Conservation (phyloP, 2,329 filamentous ascomycete genomes). For the Hypocreales sp. region DNA sequence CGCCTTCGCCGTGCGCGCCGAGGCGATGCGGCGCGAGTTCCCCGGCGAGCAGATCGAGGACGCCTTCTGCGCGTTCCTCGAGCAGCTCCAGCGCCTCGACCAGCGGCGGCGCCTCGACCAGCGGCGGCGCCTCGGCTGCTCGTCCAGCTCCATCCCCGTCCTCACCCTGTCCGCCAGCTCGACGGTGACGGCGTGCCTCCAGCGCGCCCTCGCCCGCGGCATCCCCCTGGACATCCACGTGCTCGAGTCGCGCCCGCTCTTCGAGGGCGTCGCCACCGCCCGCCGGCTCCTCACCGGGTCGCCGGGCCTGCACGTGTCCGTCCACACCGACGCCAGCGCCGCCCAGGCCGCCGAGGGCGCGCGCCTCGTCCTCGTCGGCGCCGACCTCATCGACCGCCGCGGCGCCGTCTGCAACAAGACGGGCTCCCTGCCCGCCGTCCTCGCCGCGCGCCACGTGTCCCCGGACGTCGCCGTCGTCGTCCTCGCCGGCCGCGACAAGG, state of each 20-base stretch:
- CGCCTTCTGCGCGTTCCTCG: constrained; percentile 19
- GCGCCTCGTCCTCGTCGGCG: constrained; percentile 46
- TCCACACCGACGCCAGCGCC: constrained; percentile 45
- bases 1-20: constrained; percentile 7
- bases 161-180: constrained; percentile 49
- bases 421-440: constrained; percentile 42
- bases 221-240: constrained; percentile 37
- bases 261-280: constrained; percentile 46
- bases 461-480: constrained; percentile 33
- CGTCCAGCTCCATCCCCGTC: constrained; percentile 30
- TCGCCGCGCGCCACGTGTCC: constrained; percentile 35
- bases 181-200: constrained; percentile 36
- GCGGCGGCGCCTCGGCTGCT: too few relatives aligned
- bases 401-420: constrained; percentile 54
- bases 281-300: constrained; percentile 29
- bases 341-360: constrained; percentile 34
- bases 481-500: constrained; percentile 45
- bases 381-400: constrained; percentile 41
- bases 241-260: constrained; percentile 51
- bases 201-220: constrained; percentile 20
- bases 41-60: constrained; percentile 15
- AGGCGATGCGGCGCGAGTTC: constrained; percentile 8
- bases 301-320: constrained; percentile 18
- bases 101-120: too few relatives aligned
- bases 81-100: constrained; percentile 5